phyloP scores from a whole-genome alignment of 202 grass and related monocot species.

The Elaeis oleifera region DNA sequence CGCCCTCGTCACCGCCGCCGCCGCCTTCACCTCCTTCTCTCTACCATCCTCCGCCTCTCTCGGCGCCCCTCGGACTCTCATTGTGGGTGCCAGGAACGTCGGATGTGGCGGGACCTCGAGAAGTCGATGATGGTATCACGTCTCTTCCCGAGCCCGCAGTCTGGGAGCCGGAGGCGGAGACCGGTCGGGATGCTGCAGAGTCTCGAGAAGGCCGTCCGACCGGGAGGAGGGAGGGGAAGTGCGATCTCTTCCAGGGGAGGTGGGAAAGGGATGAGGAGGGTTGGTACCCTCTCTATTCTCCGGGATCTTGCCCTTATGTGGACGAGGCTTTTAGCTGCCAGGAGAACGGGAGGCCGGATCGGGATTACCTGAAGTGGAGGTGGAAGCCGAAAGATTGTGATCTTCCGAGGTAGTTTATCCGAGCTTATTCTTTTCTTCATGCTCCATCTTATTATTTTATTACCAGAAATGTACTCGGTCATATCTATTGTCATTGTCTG shows the following conservation, averaged over 20 bases:
- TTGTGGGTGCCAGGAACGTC: too few species aligned
- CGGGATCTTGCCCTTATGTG: constrained; percentile 72
- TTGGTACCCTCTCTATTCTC: constrained; percentile 51
- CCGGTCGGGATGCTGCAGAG: not conserved
- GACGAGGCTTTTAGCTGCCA: constrained; percentile 84
- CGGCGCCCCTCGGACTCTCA: not conserved
- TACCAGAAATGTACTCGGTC: not conserved
- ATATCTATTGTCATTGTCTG: not conserved
- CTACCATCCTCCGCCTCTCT: not conserved
- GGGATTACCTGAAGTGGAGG: constrained; percentile 62
- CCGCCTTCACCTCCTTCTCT: not conserved
- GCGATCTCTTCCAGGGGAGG: constrained; percentile 72
- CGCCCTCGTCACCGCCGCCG: not conserved
- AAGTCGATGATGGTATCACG: too few species aligned
- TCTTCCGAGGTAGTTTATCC: constrained; percentile 47
- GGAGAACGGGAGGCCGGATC: constrained; percentile 57
- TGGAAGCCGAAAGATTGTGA: constrained; percentile 61
- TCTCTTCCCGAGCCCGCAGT: too few species aligned
- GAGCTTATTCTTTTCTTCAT: not conserved
- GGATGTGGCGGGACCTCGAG: too few species aligned
- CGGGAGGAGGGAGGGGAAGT: constrained; percentile 3
- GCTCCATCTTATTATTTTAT: not conserved
- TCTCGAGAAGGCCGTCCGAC: not conserved
- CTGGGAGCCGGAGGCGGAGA: not conserved
- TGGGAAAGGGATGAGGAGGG: constrained; percentile 54